Evolutionary conservation across 1,139 yeast genomes (phyloP), one percentile per base, ranked within the genome.

Genomic region (Pneumocystis oryctolagi): DNA sequence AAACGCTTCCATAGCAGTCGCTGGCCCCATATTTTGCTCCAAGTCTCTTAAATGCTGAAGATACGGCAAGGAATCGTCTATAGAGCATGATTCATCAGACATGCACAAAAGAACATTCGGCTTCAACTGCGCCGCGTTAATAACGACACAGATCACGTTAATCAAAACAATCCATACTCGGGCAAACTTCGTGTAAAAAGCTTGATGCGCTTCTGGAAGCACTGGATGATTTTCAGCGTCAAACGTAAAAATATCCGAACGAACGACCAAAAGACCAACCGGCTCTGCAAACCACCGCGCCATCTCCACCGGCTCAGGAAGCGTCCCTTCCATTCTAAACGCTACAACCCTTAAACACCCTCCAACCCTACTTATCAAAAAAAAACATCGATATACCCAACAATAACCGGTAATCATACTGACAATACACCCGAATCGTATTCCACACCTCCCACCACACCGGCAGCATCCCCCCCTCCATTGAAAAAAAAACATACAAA

Each of bases 401-500:
- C 0, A 81, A 78, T 18, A 84, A 72, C 32, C 80, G 78, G 1
- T 73, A 68, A 59, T 82, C 77, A 67, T 82, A 82, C 62, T 78
- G 77, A 68, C 84, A 81, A 55, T 79, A 74, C 6, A 78, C 75
- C 32, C 87, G 73, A 12, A 84, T 78, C 0, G 85, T 77, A 68
- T 84, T 82, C 89, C 89, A 84, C 68, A 82, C 78, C 64, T 83
- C 86, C 89, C 89, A 84, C 1, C 85, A 81, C 2, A 84, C 80
- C 53, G 83, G 70, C 85, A n/a, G 18, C 77, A 71, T 18, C 79
- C 78, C 70, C 71, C 80, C 40, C 16, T 37, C 73, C 76, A 80
- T 70, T 70, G 77, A 64, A 77, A 82, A 68, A 66, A 75, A 67
- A 72, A 80, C 60, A 74, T 77, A 69, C 72, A 80, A 55, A 70